Evolutionary conservation across 2,329 filamentous ascomycete species (phyloP).

Genomic region (Aspergillus ibericus): DNA sequence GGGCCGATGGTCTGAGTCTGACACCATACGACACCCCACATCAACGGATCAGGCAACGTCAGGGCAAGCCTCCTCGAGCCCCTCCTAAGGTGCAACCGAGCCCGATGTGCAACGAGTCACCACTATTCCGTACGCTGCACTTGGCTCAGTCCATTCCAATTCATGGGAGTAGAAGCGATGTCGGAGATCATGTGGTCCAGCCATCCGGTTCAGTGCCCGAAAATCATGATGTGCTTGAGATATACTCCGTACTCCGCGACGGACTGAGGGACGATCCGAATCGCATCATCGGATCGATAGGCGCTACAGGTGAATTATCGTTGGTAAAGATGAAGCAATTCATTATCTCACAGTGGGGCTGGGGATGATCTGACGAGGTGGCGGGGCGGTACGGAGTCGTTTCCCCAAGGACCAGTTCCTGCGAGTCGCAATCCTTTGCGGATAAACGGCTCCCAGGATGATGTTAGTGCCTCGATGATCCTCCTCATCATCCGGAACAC

Average conservation of each 20-base stretch:
- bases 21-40: slow-evolving; percentile 9
- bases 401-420: neutral
- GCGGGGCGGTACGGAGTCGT: neutral
- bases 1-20: neutral
- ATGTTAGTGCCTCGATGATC: slow-evolving; percentile 7
- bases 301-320: neutral
- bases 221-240: slow-evolving; percentile 13
- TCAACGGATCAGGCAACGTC: slow-evolving; percentile 8
- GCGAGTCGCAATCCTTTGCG: neutral
- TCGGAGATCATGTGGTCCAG: neutral
- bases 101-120: neutral
- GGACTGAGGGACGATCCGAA: neutral
- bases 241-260: slow-evolving; percentile 8
- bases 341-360: slow-evolving; percentile 13
- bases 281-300: neutral
- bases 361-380: neutral
- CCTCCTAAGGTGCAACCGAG: too few species aligned
- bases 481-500: neutral
- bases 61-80: neutral
- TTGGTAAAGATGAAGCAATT: slow-evolving; percentile 5
- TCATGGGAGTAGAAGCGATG: neutral
- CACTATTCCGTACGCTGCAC: too few species aligned
- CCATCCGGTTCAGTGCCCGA: neutral
- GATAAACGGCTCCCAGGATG: slow-evolving; percentile 11
- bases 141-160: slow-evolving; percentile 4